Percentiles rank a stretch among this genome's conserved stretches.
These are phyloP conservation scores for Polyplosphaeria fusca DNA, from an alignment of 495 filamentous ascomycete species.

Conservation along the genomic window DNA sequence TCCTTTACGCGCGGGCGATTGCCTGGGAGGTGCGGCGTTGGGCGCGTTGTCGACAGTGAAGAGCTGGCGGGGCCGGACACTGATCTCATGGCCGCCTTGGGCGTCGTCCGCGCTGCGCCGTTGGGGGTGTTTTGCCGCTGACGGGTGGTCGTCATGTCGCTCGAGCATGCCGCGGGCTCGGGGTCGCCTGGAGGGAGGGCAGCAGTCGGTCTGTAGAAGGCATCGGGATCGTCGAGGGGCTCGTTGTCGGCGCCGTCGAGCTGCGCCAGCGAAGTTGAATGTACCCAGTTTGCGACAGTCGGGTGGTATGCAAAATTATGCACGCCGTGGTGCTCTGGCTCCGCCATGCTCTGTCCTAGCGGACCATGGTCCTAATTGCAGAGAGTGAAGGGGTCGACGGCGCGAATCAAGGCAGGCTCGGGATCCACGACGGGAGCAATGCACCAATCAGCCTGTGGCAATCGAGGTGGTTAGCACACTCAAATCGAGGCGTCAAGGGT, in stretches of 20 bases:
- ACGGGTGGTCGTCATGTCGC: conserved; percentile 27
- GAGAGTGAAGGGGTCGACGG: background rate
- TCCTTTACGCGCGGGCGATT: conserved; percentile 24
- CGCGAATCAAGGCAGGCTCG: conserved; percentile 24
- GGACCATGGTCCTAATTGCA: conserved; percentile 23
- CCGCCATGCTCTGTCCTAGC: conserved; percentile 27
- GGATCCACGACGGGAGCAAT: background rate
- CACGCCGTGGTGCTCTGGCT: conserved; percentile 20
- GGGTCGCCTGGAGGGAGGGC: conserved; percentile 4
- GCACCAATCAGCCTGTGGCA: conserved; percentile 31
- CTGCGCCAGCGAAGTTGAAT: conserved; percentile 26
- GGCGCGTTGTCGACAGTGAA: conserved; percentile 2
- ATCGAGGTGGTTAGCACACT: conserved; percentile 20
- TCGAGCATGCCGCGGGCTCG: background rate
- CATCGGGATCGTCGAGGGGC: conserved; percentile 18
- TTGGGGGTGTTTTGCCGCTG: conserved; percentile 25
- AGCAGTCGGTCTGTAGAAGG: conserved; percentile 17
- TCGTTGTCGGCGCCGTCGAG: conserved; percentile 15
- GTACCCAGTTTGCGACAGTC: conserved; percentile 29
- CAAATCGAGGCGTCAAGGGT: conserved; percentile 31
- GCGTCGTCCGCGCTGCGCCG: conserved; percentile 11
- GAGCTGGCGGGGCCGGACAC: conserved; percentile 18
- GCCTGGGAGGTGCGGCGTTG: conserved; percentile 21
- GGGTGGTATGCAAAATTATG: conserved; percentile 30
- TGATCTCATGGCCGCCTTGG: conserved; percentile 21